phyloP scores from a whole-genome alignment of 495 filamentous ascomycete genomes.

The Amphirosellinia nigrospora region DNA sequence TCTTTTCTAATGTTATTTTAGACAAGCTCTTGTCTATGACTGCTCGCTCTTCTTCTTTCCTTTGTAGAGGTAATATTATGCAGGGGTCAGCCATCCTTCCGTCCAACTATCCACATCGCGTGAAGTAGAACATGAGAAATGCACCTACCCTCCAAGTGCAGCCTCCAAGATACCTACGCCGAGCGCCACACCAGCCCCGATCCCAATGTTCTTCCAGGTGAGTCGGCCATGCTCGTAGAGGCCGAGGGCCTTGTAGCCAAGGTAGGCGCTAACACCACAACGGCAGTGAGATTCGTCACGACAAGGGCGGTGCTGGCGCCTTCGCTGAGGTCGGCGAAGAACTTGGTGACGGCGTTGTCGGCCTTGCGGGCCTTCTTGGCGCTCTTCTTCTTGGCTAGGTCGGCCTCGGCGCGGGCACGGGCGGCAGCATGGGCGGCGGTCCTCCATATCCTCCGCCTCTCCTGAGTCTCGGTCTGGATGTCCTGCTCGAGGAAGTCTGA shows the following conservation, averaged over 20 bases:
- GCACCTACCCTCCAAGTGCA: constrained; percentile 46
- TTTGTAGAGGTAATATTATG: constrained; percentile 14
- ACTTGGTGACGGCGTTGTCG: constrained; percentile 46
- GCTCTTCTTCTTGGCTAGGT: constrained; percentile 60
- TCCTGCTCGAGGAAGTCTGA: constrained; percentile 68
- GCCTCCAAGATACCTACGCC: constrained; percentile 51
- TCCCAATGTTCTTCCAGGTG: constrained; percentile 71
- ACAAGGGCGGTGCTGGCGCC: constrained; percentile 44
- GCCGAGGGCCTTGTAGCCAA: constrained; percentile 54
- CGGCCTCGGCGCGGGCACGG: constrained; percentile 52
- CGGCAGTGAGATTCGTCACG: constrained; percentile 46
- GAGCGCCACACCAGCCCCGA: constrained; percentile 60
- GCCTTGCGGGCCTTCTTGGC: constrained; percentile 40
- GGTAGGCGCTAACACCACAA: constrained; percentile 53
- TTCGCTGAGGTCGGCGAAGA: constrained; percentile 43
- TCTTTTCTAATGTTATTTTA: neutral
- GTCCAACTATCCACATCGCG: neutral
- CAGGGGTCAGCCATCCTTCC: neutral
- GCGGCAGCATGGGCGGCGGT: constrained; percentile 42
- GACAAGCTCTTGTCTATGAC: constrained; percentile 1
- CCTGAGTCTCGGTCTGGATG: constrained; percentile 76
- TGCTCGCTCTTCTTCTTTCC: constrained; percentile 6
- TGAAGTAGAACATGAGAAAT: neutral
- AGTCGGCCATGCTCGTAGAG: constrained; percentile 69
- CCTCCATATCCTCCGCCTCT: constrained; percentile 52